These are phyloP conservation scores for Blastocystis sp. DNA, from an alignment of 352 stramenopile species.

Conservation along the genomic window DNA sequence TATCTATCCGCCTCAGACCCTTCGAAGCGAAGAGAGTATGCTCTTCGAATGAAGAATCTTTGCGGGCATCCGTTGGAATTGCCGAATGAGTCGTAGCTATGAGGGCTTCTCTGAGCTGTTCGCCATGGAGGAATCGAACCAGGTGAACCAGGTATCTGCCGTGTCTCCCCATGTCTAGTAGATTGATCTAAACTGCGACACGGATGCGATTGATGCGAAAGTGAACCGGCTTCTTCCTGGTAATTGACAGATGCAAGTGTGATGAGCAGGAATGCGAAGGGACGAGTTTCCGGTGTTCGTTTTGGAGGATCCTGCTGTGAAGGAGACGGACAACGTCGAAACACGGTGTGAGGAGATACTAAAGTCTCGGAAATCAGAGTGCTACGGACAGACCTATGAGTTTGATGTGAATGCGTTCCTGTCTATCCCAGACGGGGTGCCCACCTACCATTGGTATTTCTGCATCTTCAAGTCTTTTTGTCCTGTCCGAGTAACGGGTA, in stretches of 20 bases:
- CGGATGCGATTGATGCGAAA: conserved; percentile 29
- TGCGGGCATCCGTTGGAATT: neutral
- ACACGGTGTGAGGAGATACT: conserved; percentile 49
- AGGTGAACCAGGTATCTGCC: neutral
- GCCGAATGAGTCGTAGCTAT: conserved; percentile 7
- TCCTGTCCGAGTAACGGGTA: neutral
- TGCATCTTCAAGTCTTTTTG: conserved; percentile 13
- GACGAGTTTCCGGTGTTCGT: conserved; percentile 13
- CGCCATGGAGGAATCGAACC: conserved; percentile 2
- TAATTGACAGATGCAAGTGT: no score
- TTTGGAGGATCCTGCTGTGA: neutral
- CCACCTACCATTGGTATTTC: conserved; percentile 12
- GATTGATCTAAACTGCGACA: conserved; percentile 2
- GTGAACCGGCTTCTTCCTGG: conserved; percentile 35
- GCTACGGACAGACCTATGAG: conserved; percentile 3
- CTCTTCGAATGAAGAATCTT: conserved; percentile 26
- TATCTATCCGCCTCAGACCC: neutral
- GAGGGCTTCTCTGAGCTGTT: conserved; percentile 32
- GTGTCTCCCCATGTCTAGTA: neutral
- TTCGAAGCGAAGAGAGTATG: conserved; percentile 9
- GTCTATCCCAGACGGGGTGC: conserved; percentile 15
- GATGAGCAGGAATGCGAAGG: neutral
- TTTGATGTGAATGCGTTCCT: neutral
- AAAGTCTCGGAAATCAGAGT: conserved; percentile 31
- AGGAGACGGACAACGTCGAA: neutral